phyloP scores from a whole-genome alignment of 345 rosid genomes.

The Eucalyptus shirleyi region DNA sequence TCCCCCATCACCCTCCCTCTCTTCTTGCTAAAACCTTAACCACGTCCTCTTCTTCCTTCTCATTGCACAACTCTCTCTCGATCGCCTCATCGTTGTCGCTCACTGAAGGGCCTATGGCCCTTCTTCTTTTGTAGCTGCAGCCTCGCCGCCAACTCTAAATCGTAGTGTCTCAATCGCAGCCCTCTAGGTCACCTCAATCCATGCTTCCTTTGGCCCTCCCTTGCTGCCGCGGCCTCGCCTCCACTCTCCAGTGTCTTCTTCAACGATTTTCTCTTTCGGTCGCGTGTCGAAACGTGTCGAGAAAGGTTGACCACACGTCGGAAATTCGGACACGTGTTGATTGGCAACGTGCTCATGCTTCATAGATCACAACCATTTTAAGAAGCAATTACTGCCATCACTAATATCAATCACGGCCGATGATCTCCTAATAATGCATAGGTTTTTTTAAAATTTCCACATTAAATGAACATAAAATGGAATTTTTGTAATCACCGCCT shows the following conservation, averaged over 20 bases:
- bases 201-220: too few relatives aligned
- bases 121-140: rapidly evolving
- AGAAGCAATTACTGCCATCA: neutral
- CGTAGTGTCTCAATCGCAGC: rapidly evolving
- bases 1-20: too few relatives aligned
- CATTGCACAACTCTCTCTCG: rapidly evolving
- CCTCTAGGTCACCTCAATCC: rapidly evolving
- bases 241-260: rapidly evolving
- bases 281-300: rapidly evolving
- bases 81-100: rapidly evolving
- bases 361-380: neutral
- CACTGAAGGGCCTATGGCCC: rapidly evolving
- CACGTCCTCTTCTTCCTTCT: too few relatives aligned
- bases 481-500: too few relatives aligned
- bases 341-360: rapidly evolving
- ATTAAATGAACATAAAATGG: too few relatives aligned
- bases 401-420: neutral
- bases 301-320: rapidly evolving
- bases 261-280: rapidly evolving
- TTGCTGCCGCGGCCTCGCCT: rapidly evolving
- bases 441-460: neutral
- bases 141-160: rapidly evolving
- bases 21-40: too few relatives aligned
- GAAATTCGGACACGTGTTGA: too few relatives aligned
- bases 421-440: neutral